Conservation (phyloP, 768 basidiomycete species). For the Hydnomerulius pinastri region DNA sequence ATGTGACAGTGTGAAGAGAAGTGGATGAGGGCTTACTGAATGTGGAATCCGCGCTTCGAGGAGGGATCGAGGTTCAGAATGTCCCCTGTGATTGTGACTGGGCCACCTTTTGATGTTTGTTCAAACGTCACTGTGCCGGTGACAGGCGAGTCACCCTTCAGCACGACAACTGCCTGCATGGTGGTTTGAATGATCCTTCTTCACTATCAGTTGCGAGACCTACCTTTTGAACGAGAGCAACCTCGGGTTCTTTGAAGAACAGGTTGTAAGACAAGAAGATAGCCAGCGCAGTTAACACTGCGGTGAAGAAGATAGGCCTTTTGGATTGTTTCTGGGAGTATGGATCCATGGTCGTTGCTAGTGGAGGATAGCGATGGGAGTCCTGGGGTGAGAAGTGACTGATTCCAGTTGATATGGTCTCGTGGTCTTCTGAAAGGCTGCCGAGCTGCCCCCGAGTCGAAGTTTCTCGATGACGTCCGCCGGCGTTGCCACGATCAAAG, state of each 20-base stretch:
- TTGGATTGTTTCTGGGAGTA: conserved; percentile 22
- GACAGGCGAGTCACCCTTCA: conserved; percentile 62
- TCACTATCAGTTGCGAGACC: not conserved
- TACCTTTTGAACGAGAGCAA: conserved; percentile 25
- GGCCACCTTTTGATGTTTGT: conserved; percentile 49
- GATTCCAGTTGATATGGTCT: not conserved
- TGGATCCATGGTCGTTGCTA: conserved; percentile 18
- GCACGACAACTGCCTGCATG: conserved; percentile 55
- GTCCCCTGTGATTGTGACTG: conserved; percentile 63
- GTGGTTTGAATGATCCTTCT: not conserved
- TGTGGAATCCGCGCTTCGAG: conserved; percentile 71
- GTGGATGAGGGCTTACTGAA: conserved; percentile 57
- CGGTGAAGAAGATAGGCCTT: conserved; percentile 16
- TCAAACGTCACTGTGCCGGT: conserved; percentile 67
- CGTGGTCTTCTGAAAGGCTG: not conserved
- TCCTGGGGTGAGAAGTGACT: not conserved
- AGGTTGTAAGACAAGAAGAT: conserved; percentile 23
- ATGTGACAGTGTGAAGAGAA: conserved; percentile 20
- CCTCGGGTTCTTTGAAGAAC: conserved; percentile 19
- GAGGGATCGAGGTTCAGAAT: conserved; percentile 60
- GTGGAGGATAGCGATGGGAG: not conserved
- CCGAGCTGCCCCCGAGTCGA: not conserved
- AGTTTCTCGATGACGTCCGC: not conserved
- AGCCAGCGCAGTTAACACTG: conserved; percentile 8
- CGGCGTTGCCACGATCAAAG: not conserved